These are phyloP conservation scores for Acanthamoeba sp. DNA, from an alignment of 208 protist species.

Conservation along the genomic window DNA sequence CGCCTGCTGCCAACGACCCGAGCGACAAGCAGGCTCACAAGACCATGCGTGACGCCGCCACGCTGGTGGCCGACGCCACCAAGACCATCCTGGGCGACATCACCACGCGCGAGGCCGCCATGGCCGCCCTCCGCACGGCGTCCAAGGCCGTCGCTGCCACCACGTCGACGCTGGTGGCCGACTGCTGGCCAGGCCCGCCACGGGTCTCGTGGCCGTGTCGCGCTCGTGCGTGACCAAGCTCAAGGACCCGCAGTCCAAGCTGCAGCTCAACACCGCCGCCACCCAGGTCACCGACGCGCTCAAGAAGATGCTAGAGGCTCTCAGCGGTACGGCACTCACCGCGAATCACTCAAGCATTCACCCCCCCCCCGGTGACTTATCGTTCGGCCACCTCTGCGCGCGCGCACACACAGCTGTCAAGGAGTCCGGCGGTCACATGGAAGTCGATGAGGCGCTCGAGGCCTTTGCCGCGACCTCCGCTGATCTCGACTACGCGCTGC, in stretches of 20 bases:
- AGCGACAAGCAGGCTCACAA: slow-evolving; percentile 65
- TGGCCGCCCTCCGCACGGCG: slow-evolving; percentile 68
- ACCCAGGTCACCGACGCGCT: slow-evolving; percentile 70
- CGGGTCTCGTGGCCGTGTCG: slow-evolving; percentile 69
- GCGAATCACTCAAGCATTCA: neutral
- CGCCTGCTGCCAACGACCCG: slow-evolving; percentile 67
- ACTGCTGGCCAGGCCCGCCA: slow-evolving; percentile 57
- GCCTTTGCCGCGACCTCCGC: slow-evolving; percentile 67
- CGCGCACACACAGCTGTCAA: slow-evolving; percentile 58
- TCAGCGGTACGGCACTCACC: slow-evolving; percentile 59
- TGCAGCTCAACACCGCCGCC: slow-evolving; percentile 61
- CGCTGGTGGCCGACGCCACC: slow-evolving; percentile 65
- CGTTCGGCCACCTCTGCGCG: neutral
- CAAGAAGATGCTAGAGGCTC: slow-evolving; percentile 72
- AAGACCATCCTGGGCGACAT: slow-evolving; percentile 72
- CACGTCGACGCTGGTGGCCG: slow-evolving; percentile 53
- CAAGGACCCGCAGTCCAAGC: slow-evolving; percentile 70
- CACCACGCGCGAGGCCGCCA: slow-evolving; percentile 63
- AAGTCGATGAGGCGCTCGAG: slow-evolving; percentile 73
- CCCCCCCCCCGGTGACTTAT: neutral
- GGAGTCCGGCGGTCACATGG: slow-evolving; percentile 75
- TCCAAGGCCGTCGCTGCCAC: slow-evolving; percentile 73
- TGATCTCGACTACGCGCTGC: slow-evolving; percentile 72
- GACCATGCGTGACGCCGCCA: slow-evolving; percentile 49
- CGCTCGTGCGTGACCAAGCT: slow-evolving; percentile 74